phyloP scores from a whole-genome alignment of 2,329 filamentous ascomycete species.

The Cryphonectria japonica region DNA sequence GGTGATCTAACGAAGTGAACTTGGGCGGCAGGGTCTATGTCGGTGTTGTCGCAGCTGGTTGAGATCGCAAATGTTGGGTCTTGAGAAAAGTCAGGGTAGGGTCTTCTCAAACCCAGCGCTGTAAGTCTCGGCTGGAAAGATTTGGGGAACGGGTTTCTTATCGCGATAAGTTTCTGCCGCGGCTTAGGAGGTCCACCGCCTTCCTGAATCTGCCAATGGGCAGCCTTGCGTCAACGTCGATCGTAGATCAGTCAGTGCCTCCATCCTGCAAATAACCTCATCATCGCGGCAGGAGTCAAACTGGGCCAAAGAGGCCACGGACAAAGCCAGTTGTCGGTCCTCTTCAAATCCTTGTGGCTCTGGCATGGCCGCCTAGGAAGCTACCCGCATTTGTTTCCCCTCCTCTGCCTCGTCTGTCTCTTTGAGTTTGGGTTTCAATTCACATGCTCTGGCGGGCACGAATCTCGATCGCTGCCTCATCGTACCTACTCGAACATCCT shows the following conservation, averaged over 20 bases:
- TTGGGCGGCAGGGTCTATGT: too few relatives aligned
- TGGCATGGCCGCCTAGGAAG: background rate
- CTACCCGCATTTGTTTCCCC: background rate
- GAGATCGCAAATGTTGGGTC: background rate
- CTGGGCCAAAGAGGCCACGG: conserved; percentile 13
- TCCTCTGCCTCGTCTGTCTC: background rate
- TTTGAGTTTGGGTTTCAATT: background rate
- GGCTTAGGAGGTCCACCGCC: conserved; percentile 1
- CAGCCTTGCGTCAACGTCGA: conserved; percentile 17
- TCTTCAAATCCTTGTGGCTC: conserved; percentile 1
- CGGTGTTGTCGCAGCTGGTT: background rate
- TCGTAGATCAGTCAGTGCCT: background rate
- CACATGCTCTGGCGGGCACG: background rate
- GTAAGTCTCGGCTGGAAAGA: background rate
- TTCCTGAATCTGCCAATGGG: conserved; percentile 13
- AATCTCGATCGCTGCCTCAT: background rate
- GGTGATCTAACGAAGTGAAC: background rate
- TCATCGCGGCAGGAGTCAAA: conserved; percentile 5
- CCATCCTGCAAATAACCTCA: conserved; percentile 1
- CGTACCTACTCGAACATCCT: background rate
- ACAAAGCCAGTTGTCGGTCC: conserved; percentile 16
- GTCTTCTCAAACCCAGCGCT: conserved; percentile 1
- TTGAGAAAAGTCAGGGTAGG: conserved; percentile 14
- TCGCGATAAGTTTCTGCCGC: conserved; percentile 13
- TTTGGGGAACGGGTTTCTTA: conserved; percentile 9